phyloP scores from a whole-genome alignment of 345 rosid genomes.

The Boechera retrofracta region DNA sequence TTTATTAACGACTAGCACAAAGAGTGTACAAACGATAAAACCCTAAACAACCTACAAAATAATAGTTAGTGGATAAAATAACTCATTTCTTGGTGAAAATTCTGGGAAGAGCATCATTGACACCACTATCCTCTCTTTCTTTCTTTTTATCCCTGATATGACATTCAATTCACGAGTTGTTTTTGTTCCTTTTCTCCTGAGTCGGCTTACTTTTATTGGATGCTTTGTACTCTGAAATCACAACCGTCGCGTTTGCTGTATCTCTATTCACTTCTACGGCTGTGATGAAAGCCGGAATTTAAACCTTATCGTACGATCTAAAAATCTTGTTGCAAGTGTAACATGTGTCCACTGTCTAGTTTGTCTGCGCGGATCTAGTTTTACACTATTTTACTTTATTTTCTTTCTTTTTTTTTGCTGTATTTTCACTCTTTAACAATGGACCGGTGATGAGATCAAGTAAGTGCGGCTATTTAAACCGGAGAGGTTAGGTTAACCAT shows the following conservation, averaged over 20 bases:
- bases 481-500: constrained; percentile 15
- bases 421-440: constrained; percentile 11
- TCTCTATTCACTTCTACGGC: constrained; percentile 27
- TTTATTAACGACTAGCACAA: too few species aligned
- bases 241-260: constrained; percentile 10
- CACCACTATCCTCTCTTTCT: constrained; percentile 29
- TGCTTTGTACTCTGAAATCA: constrained; percentile 29
- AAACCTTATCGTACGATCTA: constrained; percentile 36
- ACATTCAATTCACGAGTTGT: constrained; percentile 50
- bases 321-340: constrained; percentile 25
- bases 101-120: constrained; percentile 34
- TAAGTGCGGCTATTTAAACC: not conserved
- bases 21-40: too few species aligned
- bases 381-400: not conserved
- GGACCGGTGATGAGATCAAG: not conserved
- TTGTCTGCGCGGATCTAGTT: constrained; percentile 36
- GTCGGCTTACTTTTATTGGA: constrained; percentile 45
- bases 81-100: constrained; percentile 18
- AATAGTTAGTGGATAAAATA: constrained; percentile 25
- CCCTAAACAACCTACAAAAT: too few species aligned
- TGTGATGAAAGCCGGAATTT: constrained; percentile 15
- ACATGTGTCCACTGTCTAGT: constrained; percentile 46
- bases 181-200: constrained; percentile 42
- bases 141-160: constrained; percentile 28
- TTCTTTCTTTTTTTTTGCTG: not conserved